phyloP scores from a whole-genome alignment of 2,329 filamentous ascomycete species.

The Fusarium abutilonis region DNA sequence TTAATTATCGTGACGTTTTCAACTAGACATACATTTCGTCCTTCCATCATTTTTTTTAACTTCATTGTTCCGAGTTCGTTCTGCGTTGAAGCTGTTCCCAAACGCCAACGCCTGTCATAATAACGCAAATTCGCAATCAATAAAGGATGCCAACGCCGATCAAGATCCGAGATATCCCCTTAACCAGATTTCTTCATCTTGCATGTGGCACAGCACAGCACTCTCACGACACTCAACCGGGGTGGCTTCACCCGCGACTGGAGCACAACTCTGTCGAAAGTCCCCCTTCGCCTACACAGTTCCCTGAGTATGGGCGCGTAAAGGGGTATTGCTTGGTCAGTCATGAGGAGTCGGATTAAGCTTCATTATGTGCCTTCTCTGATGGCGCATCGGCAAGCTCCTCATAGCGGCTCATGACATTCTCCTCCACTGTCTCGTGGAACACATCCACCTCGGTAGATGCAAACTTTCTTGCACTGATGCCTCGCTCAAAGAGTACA shows the following conservation, averaged over 20 bases:
- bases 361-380: constrained; percentile 29
- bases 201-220: constrained; percentile 21
- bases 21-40: background rate
- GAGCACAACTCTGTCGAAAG: background rate
- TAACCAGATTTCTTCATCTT: constrained; percentile 34
- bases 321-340: constrained; percentile 1
- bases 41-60: background rate
- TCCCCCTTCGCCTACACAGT: background rate
- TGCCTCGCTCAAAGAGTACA: constrained; percentile 78
- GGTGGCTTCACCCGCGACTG: constrained; percentile 2
- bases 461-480: constrained; percentile 79
- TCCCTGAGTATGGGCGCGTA: background rate
- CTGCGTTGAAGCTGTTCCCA: background rate
- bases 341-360: constrained; percentile 20
- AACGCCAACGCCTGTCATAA: constrained; percentile 26
- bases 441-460: constrained; percentile 66
- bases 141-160: constrained; percentile 33
- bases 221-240: constrained; percentile 1
- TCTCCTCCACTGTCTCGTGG: constrained; percentile 59
- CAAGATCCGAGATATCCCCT: constrained; percentile 45
- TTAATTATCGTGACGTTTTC: constrained; percentile 13
- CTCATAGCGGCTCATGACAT: constrained; percentile 61
- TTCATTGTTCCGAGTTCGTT: constrained; percentile 2
- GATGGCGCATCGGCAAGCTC: constrained; percentile 44
- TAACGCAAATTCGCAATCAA: constrained; percentile 5